Base-by-base conservation (phyloP, 2,329 filamentous ascomycete species). In the Pezicula radicicola region DNA sequence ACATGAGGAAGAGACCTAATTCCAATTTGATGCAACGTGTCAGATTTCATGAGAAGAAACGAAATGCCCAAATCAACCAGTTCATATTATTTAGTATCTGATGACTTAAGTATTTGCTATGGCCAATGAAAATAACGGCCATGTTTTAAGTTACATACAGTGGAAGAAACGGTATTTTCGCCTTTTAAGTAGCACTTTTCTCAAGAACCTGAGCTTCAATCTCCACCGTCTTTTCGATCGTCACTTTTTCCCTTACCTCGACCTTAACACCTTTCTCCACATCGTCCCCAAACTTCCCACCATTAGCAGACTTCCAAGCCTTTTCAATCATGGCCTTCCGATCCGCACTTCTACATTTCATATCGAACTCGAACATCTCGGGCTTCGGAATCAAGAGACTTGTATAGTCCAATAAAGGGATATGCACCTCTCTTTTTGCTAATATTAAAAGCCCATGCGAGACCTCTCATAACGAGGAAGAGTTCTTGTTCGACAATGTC, bases 401-500 rank as follows among this genome's bases (percentile, higher is more conserved):
- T 4, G 55, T 55, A 39, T 62, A 63, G 30, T 58, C 54, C 15
- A 55, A 50, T 33, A 49, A 39, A 1, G 55, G 56, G 2, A 59
- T 46, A 19, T 52, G 44, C 5, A 61, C 35, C 18, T 63, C 60
- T 57, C 52, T 59, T 62, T 50, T 59, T 57, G 36, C 49, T 42
- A 28, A 79, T 65, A 49, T 76, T 64, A 55, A 80, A 79, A 0
- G 71, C 77, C 78, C 77, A 81, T 37, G 76, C 71, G 9, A 78
- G 63, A 6, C 66, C 67, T 3, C 76, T 76, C 19, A 72, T 75
- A 7, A 73, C 70, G 43, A 79, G 69, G 57, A 80, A 76, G 60
- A 79, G 74, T 66, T 83, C 79, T 60, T 82, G 78, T 60, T 85
- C 80, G 25, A 80, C 84, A 43, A 87, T 76, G 50, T 79, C 78